A percentile compares a stretch with the other conserved stretches of the same genome.
These are phyloP conservation scores for Fusarium luffae DNA, from an alignment of 2,329 filamentous ascomycete genomes.

Conservation along the genomic window DNA sequence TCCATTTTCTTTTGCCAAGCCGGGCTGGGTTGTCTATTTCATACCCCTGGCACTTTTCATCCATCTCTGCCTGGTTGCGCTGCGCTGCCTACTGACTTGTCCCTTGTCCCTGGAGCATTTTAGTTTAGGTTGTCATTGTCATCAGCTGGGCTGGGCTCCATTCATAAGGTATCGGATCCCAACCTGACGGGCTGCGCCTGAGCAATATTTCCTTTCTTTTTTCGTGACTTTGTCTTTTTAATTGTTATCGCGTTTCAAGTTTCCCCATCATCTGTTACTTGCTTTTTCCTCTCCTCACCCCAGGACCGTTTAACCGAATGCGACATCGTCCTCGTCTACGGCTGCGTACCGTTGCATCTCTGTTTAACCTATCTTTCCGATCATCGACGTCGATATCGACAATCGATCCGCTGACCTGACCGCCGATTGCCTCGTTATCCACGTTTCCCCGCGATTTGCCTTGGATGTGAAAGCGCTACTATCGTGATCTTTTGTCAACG, in stretches of 20 bases:
- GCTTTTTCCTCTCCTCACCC: neutral
- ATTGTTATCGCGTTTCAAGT: constrained; percentile 6
- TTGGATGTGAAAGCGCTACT: constrained; percentile 36
- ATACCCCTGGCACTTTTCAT: constrained; percentile 13
- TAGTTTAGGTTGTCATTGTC: constrained; percentile 31
- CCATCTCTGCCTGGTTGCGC: constrained; percentile 15
- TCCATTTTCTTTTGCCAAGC: constrained; percentile 31
- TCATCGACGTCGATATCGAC: constrained; percentile 20
- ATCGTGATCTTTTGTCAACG: constrained; percentile 5
- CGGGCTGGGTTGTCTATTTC: neutral
- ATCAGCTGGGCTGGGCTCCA: constrained; percentile 39
- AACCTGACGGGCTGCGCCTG: constrained; percentile 22
- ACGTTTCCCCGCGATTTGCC: constrained; percentile 34
- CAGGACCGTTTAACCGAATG: constrained; percentile 17
- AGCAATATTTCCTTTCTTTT: constrained; percentile 8
- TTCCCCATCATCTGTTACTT: neutral
- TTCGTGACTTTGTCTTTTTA: constrained; percentile 12
- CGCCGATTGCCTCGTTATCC: constrained; percentile 35
- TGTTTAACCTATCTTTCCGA: constrained; percentile 2
- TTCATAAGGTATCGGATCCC: constrained; percentile 31
- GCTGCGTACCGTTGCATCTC: constrained; percentile 1
- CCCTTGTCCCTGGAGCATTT: constrained; percentile 7
- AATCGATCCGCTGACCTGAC: constrained; percentile 40
- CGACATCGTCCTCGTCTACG: constrained; percentile 30
- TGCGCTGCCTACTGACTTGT: neutral